These are phyloP conservation scores for Paraleonurus japonicus DNA, from an alignment of 257 asterid species.

Conservation along the genomic window DNA sequence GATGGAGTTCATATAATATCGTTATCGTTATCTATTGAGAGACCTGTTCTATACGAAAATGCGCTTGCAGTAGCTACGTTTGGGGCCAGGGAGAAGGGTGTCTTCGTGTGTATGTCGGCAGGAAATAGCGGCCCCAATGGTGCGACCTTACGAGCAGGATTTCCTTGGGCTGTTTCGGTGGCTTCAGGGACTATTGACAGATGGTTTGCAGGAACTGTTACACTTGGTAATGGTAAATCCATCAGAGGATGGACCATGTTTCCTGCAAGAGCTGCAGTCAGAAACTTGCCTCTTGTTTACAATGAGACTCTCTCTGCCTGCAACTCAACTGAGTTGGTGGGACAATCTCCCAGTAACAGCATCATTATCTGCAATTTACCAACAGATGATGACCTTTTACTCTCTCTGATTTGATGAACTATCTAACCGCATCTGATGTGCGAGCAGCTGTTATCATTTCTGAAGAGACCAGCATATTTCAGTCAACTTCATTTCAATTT, in stretches of 20 bases:
- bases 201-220: constrained; percentile 33
- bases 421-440: neutral
- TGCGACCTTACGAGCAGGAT: constrained; percentile 13
- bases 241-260: constrained; percentile 31
- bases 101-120: constrained; percentile 31
- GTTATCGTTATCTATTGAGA: constrained; percentile 1
- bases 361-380: constrained; percentile 29
- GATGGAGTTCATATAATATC: constrained; percentile 39
- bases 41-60: neutral
- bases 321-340: constrained; percentile 22
- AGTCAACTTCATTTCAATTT: neutral
- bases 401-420: neutral
- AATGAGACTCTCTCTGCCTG: constrained; percentile 26
- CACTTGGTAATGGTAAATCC: constrained; percentile 31
- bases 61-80: constrained; percentile 33
- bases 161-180: constrained; percentile 38
- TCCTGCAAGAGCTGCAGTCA: constrained; percentile 17
- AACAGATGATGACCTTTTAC: neutral
- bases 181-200: constrained; percentile 34
- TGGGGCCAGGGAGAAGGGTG: constrained; percentile 38
- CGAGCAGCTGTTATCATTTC: neutral
- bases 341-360: neutral
- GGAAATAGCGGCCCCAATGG: constrained; percentile 29
- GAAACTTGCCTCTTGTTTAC: constrained; percentile 7
- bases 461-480: neutral